Conservation (phyloP, 306 rosid genomes). For the Rosa chinensis region DNA sequence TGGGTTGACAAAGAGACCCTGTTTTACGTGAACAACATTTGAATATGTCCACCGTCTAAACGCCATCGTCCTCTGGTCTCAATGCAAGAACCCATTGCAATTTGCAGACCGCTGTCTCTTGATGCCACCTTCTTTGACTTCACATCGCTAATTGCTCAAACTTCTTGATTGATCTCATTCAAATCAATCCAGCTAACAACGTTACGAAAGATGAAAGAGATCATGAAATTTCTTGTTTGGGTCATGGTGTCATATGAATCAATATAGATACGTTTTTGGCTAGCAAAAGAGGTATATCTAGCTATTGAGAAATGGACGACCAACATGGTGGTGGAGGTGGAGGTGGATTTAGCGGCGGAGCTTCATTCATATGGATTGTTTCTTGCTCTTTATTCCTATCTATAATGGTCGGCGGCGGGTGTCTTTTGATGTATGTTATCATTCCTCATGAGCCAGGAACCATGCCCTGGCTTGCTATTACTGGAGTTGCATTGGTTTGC, state of each 20-base stretch:
- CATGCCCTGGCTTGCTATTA: constrained; percentile 48
- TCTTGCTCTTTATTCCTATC: constrained; percentile 43
- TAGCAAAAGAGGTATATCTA: background rate
- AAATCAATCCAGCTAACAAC: background rate
- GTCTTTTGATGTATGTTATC: constrained; percentile 51
- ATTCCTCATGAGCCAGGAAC: constrained; percentile 41
- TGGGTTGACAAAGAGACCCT: background rate
- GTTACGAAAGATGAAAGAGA: background rate
- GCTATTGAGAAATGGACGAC: constrained; percentile 49
- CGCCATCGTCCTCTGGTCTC: background rate
- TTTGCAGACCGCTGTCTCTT: background rate
- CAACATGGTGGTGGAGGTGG: constrained; percentile 34
- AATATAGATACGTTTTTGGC: background rate
- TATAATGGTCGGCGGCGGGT: constrained; percentile 54
- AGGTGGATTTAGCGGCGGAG: constrained; percentile 38
- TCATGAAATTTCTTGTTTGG: background rate
- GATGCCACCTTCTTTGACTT: background rate
- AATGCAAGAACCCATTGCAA: background rate
- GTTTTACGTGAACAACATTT: background rate
- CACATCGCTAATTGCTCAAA: background rate
- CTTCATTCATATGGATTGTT: constrained; percentile 59
- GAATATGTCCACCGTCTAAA: background rate
- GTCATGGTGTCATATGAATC: background rate
- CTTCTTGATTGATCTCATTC: background rate
- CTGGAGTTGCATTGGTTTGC: constrained; percentile 60